Conservation (phyloP, 805 yeast genomes). For the Tetrapisispora pingtungensis region DNA sequence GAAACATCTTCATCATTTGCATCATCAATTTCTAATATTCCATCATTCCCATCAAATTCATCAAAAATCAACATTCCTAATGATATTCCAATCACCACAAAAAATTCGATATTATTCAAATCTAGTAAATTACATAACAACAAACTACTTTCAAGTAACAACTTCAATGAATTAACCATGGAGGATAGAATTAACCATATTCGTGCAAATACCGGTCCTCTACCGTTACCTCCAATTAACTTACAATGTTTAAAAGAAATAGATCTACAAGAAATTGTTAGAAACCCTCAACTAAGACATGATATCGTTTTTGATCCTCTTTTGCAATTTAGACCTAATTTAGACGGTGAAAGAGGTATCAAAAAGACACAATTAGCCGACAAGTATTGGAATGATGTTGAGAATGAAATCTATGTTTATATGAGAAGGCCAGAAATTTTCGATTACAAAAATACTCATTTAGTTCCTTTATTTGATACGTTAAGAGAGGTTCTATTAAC, state of each 20-base stretch:
- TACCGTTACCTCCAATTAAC: conserved; percentile 73
- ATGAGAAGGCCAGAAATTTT: conserved; percentile 22
- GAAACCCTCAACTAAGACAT: conserved; percentile 86
- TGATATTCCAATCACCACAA: neutral
- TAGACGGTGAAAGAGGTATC: conserved; percentile 84
- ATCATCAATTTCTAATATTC: conserved; percentile 10
- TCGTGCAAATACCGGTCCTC: conserved; percentile 22
- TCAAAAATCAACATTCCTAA: conserved; percentile 1
- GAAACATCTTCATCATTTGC: conserved; percentile 7
- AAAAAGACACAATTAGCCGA: conserved; percentile 68
- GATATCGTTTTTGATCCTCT: conserved; percentile 89
- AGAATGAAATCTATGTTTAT: conserved; percentile 49
- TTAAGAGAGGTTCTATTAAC: conserved; percentile 64
- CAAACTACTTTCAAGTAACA: conserved; percentile 7
- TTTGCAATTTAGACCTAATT: conserved; percentile 79
- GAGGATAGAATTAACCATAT: conserved; percentile 19
- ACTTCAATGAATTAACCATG: conserved; percentile 9
- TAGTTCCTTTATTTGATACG: conserved; percentile 69
- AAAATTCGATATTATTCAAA: conserved; percentile 1
- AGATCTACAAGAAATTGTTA: conserved; percentile 77
- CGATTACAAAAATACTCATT: conserved; percentile 31
- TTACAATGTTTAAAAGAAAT: conserved; percentile 73
- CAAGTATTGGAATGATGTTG: conserved; percentile 74
- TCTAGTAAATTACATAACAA: conserved; percentile 5
- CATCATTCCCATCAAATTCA: conserved; percentile 1